A percentile compares a stretch with the other conserved stretches of the same genome.
phyloP scores from a whole-genome alignment of 768 basidiomycete species.

The Amanita thiersii region DNA sequence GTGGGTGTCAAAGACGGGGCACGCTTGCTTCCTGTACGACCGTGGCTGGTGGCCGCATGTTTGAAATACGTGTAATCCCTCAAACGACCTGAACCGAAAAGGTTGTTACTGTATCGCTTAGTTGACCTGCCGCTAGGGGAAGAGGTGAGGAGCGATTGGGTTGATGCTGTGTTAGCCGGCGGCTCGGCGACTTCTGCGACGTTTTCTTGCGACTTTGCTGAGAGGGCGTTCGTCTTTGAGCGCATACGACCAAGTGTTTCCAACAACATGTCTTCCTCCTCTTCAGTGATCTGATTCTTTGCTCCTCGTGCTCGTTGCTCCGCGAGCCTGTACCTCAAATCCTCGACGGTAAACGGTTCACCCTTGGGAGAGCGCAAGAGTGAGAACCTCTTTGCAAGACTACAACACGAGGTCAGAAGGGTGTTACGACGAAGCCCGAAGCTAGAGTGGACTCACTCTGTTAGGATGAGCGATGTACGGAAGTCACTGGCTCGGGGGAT shows the following conservation, averaged over 20 bases:
- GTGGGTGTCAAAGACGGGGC: conserved; percentile 44
- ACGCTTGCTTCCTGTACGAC: conserved; percentile 32
- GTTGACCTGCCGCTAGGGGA: conserved; percentile 42
- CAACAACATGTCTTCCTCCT: conserved; percentile 80
- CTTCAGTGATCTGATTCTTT: conserved; percentile 64
- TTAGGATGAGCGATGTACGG: conserved; percentile 79
- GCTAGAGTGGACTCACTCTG: conserved; percentile 51
- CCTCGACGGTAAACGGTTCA: conserved; percentile 56
- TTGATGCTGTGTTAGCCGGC: conserved; percentile 22
- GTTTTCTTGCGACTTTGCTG: conserved; percentile 28
- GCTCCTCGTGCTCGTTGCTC: conserved; percentile 68
- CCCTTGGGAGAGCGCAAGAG: conserved; percentile 64
- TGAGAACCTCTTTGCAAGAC: conserved; percentile 77
- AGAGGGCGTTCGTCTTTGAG: conserved; percentile 20
- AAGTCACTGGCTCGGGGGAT: conserved; percentile 70
- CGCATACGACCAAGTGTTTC: conserved; percentile 54
- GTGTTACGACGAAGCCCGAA: not conserved
- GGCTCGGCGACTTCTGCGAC: conserved; percentile 22
- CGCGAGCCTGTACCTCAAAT: conserved; percentile 59
- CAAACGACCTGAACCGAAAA: conserved; percentile 77
- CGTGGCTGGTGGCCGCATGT: conserved; percentile 32
- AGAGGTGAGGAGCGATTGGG: conserved; percentile 23
- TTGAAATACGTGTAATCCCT: conserved; percentile 69
- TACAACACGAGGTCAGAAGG: conserved; percentile 21
- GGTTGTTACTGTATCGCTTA: conserved; percentile 80